These are phyloP conservation scores for Fusarium sp. DNA, from an alignment of 2,329 filamentous ascomycete genomes.

Conservation along the genomic window DNA sequence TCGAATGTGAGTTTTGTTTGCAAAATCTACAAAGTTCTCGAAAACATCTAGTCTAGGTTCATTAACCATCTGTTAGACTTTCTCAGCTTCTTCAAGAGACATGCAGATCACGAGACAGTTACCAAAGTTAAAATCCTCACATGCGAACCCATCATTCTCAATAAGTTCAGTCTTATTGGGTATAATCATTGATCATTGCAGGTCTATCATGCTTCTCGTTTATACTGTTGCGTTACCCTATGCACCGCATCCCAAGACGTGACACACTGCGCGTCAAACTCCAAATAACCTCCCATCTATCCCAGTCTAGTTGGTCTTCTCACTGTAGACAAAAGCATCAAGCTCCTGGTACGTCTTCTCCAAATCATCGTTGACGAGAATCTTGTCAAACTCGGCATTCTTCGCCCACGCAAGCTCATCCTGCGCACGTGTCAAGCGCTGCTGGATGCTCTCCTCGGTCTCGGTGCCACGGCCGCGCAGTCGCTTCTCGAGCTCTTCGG, in stretches of 20 bases:
- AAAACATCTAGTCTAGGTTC: neutral
- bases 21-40: fast-evolving
- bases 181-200: conserved; percentile 33
- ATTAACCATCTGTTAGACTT: neutral
- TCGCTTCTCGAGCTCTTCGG: conserved; percentile 79
- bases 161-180: neutral
- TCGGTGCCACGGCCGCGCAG: conserved; percentile 82
- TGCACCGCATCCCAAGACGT: neutral
- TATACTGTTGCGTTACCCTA: conserved; percentile 8
- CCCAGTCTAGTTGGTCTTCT: conserved; percentile 25
- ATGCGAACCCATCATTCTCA: neutral
- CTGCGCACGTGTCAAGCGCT: conserved; percentile 77
- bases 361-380: conserved; percentile 58
- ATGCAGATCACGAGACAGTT: neutral
- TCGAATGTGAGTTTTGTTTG: too few relatives aligned
- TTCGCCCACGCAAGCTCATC: conserved; percentile 80
- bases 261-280: conserved; percentile 7
- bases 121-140: neutral
- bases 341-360: conserved; percentile 65
- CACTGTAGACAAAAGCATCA: conserved; percentile 60
- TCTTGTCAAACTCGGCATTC: conserved; percentile 64
- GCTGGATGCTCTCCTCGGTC: conserved; percentile 76
- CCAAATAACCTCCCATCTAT: neutral
- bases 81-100: neutral
- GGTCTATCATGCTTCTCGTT: conserved; percentile 31